Conservation (phyloP, 2,329 filamentous ascomycete genomes). For the Fusarium nanum region DNA sequence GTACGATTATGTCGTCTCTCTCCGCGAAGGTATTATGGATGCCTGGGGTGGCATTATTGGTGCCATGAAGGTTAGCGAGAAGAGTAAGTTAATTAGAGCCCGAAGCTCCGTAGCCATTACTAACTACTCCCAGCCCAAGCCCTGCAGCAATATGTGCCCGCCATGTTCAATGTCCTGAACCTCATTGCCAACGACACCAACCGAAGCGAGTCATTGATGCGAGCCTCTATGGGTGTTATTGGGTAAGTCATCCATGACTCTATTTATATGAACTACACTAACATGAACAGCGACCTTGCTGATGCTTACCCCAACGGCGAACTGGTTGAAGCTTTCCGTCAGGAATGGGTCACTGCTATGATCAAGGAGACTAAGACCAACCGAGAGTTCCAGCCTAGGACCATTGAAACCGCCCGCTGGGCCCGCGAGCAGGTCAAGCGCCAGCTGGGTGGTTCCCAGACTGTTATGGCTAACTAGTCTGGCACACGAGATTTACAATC, state of each 20-base stretch:
- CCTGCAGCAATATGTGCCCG: conserved; percentile 81
- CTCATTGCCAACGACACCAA: conserved; percentile 84
- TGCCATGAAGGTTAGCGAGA: conserved; percentile 86
- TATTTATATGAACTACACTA: conserved; percentile 10
- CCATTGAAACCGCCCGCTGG: conserved; percentile 95
- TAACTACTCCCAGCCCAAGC: conserved; percentile 65
- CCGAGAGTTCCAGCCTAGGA: conserved; percentile 85
- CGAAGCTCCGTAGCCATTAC: conserved; percentile 41
- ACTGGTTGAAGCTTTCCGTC: conserved; percentile 83
- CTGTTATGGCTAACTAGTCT: conserved; percentile 62
- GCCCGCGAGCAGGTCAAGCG: conserved; percentile 97
- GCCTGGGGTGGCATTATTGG: conserved; percentile 97
- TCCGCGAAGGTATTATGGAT: conserved; percentile 98
- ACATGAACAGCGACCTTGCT: conserved; percentile 79
- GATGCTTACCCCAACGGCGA: conserved; percentile 94
- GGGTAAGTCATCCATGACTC: conserved; percentile 70
- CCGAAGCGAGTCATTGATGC: conserved; percentile 90
- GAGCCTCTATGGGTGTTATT: conserved; percentile 96
- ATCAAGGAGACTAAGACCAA: conserved; percentile 93
- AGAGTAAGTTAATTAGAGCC: conserved; percentile 67
- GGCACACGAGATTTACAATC: background rate
- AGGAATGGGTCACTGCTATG: conserved; percentile 89
- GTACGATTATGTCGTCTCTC: conserved; percentile 94
- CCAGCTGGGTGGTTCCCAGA: conserved; percentile 71
- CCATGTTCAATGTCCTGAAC: conserved; percentile 88